Evolutionary conservation across 2,329 filamentous ascomycete genomes (phyloP).

Genomic region (Parafenestella ontariensis): DNA sequence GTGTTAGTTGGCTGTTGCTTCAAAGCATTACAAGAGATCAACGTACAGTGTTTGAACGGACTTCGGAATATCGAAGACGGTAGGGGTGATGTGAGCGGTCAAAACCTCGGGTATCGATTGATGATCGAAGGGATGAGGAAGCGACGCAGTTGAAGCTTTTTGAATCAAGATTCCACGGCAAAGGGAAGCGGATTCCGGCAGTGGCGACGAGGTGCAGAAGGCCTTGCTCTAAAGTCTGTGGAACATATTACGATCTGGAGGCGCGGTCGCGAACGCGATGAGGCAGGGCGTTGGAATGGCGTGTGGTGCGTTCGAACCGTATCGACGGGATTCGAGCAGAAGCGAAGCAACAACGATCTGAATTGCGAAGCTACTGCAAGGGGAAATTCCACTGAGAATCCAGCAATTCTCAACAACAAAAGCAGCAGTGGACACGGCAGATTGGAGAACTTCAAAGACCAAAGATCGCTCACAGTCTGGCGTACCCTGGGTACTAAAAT

Average conservation of each 20-base stretch:
- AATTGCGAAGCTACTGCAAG: slow-evolving; percentile 41
- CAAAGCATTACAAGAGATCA: not conserved
- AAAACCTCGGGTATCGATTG: not conserved
- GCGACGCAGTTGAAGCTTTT: slow-evolving; percentile 31
- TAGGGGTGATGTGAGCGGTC: not conserved
- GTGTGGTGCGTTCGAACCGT: slow-evolving; percentile 29
- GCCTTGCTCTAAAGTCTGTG: slow-evolving; percentile 38
- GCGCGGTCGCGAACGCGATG: slow-evolving; percentile 44
- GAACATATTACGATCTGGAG: slow-evolving; percentile 36
- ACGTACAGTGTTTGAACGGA: not conserved
- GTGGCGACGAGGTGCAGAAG: slow-evolving; percentile 35
- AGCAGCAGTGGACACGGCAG: slow-evolving; percentile 21
- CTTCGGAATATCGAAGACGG: not conserved
- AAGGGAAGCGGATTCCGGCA: slow-evolving; percentile 19
- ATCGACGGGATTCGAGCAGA: slow-evolving; percentile 28
- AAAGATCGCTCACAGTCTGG: slow-evolving; percentile 18
- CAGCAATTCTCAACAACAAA: slow-evolving; percentile 16
- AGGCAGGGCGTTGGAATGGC: slow-evolving; percentile 47
- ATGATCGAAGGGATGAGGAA: slow-evolving; percentile 23
- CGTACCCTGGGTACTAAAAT: slow-evolving; percentile 20
- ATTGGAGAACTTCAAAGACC: slow-evolving; percentile 16
- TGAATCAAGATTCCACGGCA: slow-evolving; percentile 38
- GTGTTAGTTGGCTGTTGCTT: slow-evolving; percentile 2
- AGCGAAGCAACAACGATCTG: slow-evolving; percentile 30
- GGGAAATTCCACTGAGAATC: slow-evolving; percentile 20